These are phyloP conservation scores for Dictyostelium brefeldianum DNA, from an alignment of 78 protist species.

Conservation along the genomic window DNA sequence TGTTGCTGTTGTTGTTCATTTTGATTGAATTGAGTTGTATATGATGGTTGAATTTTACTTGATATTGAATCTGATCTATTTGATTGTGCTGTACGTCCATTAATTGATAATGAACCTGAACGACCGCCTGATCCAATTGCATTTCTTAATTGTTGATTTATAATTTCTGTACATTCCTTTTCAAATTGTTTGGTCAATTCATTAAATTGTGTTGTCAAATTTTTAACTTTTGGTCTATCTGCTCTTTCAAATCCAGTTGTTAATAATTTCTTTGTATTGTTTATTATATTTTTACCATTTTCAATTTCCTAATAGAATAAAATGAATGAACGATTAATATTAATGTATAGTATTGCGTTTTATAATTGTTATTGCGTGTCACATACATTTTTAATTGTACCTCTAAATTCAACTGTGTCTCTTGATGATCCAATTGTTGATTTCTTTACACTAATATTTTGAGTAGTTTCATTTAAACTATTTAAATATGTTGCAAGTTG, in stretches of 20 bases:
- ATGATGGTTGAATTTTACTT: constrained; percentile 6
- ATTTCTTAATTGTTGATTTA: constrained; percentile 29
- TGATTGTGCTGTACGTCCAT: constrained; percentile 16
- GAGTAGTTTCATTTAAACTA: constrained; percentile 25
- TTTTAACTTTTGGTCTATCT: constrained; percentile 44
- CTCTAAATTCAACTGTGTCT: constrained; percentile 41
- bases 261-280: background rate
- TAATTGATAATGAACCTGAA: constrained; percentile 39
- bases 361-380: too few species aligned
- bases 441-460: constrained; percentile 17
- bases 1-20: too few species aligned
- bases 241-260: background rate
- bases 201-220: constrained; percentile 20
- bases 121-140: constrained; percentile 73
- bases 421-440: background rate
- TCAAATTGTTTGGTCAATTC: constrained; percentile 46
- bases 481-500: constrained; percentile 18
- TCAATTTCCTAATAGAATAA: background rate
- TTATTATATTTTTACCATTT: constrained; percentile 31
- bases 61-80: constrained; percentile 34
- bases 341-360: too few species aligned
- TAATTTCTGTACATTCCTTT: constrained; percentile 46
- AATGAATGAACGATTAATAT: background rate
- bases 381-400: constrained; percentile 10
- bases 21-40: background rate